A percentile compares a stretch with the other conserved stretches of the same genome.
phyloP scores from a whole-genome alignment of 169 alveolate genomes.

The Miamiensis avidus region DNA sequence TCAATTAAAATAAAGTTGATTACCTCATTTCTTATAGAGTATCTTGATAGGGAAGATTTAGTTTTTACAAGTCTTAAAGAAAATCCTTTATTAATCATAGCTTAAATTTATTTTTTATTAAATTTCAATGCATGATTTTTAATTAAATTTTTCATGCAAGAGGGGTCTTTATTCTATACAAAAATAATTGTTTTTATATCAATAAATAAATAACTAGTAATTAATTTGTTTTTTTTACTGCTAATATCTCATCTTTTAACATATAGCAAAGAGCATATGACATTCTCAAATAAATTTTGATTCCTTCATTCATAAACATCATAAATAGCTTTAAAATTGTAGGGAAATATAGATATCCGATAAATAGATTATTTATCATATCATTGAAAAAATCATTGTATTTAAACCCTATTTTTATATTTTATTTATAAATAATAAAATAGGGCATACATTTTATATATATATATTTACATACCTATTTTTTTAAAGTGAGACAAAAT shows the following conservation, averaged over 20 bases:
- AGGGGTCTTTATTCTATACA: background rate
- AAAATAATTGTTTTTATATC: too few relatives aligned
- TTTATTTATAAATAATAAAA: too few relatives aligned
- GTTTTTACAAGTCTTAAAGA: background rate
- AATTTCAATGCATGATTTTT: too few relatives aligned
- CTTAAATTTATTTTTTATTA: background rate
- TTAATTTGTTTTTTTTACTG: background rate
- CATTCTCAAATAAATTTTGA: conserved; percentile 45
- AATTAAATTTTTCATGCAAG: background rate
- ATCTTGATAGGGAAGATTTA: background rate
- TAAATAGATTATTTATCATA: conserved; percentile 32
- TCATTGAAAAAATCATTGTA: conserved; percentile 38
- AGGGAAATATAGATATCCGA: conserved; percentile 33
- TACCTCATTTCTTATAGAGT: background rate
- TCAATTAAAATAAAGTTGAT: too few relatives aligned
- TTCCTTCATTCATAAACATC: conserved; percentile 49
- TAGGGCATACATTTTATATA: background rate
- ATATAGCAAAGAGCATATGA: conserved; percentile 28
- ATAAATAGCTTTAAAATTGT: conserved; percentile 30
- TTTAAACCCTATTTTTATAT: conserved; percentile 6
- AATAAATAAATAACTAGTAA: background rate
- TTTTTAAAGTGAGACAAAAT: conserved; percentile 24
- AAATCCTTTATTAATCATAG: background rate
- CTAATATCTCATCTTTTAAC: conserved; percentile 21
- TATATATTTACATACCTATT: background rate